phyloP scores from a whole-genome alignment of 768 basidiomycete genomes.

The Phlegmacium glaucopus region DNA sequence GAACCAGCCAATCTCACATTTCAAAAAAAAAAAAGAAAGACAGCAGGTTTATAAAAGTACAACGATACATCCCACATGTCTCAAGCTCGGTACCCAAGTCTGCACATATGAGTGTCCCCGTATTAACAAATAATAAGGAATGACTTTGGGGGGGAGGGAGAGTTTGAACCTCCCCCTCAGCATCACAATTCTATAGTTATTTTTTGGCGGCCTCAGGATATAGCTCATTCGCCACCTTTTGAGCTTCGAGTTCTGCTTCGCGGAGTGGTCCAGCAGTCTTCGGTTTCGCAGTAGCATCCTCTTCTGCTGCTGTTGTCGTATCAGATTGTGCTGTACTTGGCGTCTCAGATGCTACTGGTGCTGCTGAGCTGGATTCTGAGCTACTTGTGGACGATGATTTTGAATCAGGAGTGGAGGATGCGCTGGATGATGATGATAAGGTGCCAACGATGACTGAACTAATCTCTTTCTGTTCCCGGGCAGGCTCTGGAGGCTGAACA shows the following conservation, averaged over 20 bases:
- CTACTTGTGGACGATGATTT: conserved; percentile 3
- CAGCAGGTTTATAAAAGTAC: too few species aligned
- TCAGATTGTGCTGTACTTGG: not conserved
- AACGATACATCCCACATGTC: too few species aligned
- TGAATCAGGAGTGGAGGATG: not conserved
- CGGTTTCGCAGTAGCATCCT: conserved; percentile 3
- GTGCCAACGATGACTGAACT: conserved; percentile 12
- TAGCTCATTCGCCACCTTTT: conserved; percentile 50
- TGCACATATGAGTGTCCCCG: too few species aligned
- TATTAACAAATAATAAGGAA: too few species aligned
- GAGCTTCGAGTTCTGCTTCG: conserved; percentile 48
- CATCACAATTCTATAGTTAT: not conserved
- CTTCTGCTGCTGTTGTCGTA: conserved; percentile 3
- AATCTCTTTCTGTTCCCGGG: conserved; percentile 18
- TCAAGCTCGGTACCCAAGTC: too few species aligned
- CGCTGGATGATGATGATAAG: conserved; percentile 1
- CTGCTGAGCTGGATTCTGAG: conserved; percentile 6
- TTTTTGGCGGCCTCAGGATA: conserved; percentile 37
- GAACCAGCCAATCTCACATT: too few species aligned
- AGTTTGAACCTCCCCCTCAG: too few species aligned
- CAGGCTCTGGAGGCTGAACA: conserved; percentile 5
- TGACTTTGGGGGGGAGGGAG: too few species aligned
- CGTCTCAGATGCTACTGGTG: conserved; percentile 4
- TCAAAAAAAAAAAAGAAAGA: too few species aligned
- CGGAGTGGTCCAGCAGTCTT: conserved; percentile 36